Evolutionary conservation across 139 green algal species (phyloP).

Genomic region (Nannochloris sp.): DNA sequence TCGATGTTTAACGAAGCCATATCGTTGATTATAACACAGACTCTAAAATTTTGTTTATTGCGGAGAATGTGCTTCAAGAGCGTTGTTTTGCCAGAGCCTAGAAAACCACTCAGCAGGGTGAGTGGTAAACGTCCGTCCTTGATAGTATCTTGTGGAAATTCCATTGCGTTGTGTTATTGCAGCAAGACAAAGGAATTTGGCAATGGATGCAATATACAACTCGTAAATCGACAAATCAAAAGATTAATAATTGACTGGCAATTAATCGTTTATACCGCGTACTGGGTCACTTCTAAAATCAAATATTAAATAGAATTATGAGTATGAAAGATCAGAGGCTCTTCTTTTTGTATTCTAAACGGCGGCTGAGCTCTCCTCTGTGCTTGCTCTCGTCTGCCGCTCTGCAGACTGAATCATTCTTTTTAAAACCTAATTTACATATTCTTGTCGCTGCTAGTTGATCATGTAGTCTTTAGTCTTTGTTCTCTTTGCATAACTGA

Average conservation of each 20-base stretch:
- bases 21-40: conserved; percentile 61
- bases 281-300: background rate
- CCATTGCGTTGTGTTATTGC: background rate
- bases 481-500: conserved; percentile 63
- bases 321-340: background rate
- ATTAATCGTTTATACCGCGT: background rate
- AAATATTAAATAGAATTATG: background rate
- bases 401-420: no score
- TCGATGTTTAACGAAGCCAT: conserved; percentile 77
- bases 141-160: background rate
- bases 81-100: conserved; percentile 75
- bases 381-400: no score
- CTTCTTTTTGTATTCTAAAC: no score
- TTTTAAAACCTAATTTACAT: no score
- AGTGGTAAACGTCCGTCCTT: conserved; percentile 30
- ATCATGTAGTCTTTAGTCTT: conserved; percentile 3
- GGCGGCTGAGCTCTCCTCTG: no score
- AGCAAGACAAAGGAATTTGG: no score
- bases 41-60: conserved; percentile 19
- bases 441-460: no score
- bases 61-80: conserved; percentile 62
- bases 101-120: conserved; percentile 60
- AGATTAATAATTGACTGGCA: background rate
- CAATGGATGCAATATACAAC: background rate
- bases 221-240: background rate